phyloP scores from a whole-genome alignment of 1,284 basidiomycete genomes.

The Testicularia cyperi region DNA sequence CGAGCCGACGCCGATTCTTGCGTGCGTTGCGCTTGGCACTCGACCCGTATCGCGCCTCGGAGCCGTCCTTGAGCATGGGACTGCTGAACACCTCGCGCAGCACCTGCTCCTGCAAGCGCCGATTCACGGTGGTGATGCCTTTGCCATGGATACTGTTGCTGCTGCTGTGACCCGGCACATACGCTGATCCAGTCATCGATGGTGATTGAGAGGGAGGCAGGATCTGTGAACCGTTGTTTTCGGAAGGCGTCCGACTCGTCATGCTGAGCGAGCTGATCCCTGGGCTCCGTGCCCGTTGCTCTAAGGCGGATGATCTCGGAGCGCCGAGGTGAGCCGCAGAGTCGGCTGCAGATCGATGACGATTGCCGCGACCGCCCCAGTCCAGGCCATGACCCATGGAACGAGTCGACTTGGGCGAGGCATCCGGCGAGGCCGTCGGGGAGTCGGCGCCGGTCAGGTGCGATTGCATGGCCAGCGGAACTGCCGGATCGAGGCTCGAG shows the following conservation, averaged over 20 bases:
- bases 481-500: constrained; percentile 1
- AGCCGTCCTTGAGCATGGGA: constrained; percentile 39
- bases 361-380: constrained; percentile 13
- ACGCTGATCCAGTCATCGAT: neutral
- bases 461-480: too few species aligned
- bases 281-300: neutral
- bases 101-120: constrained; percentile 55
- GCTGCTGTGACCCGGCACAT: too few species aligned
- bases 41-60: constrained; percentile 27
- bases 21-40: constrained; percentile 37
- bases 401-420: constrained; percentile 18
- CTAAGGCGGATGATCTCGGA: neutral
- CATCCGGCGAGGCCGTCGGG: constrained; percentile 19
- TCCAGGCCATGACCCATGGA: constrained; percentile 15
- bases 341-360: too few species aligned
- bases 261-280: neutral
- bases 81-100: constrained; percentile 58
- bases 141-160: constrained; percentile 43
- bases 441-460: constrained; percentile 8
- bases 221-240: constrained; percentile 21
- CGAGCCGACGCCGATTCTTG: constrained; percentile 41
- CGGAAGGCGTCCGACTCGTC: constrained; percentile 12
- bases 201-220: constrained; percentile 22
- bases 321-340: too few species aligned
- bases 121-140: constrained; percentile 58